Evolutionary conservation across 495 filamentous ascomycete genomes (phyloP), one percentile per base, ranked within the genome.

Genomic region (Tuber borchii): DNA sequence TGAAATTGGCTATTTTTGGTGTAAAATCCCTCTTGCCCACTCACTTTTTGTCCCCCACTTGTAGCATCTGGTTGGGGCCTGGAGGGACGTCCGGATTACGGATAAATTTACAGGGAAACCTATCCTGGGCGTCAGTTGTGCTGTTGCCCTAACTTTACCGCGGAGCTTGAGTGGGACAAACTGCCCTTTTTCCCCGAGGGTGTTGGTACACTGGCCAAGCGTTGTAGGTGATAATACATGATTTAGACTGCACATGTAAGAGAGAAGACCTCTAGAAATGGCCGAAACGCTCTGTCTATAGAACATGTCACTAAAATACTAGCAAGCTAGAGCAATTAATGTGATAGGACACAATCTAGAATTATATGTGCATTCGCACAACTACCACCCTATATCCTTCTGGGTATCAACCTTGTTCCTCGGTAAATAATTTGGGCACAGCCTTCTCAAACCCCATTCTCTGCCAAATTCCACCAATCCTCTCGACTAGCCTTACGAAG

Each of bases 391-490:
- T 26, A 34, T 65, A 65, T 65, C 26, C 14, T 65, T 26, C 26
- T 65, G 10, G 12, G 12, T 65, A 65, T 65, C 56, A 31, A 17
- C 12, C 31, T 65, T 65, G 17, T 65, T 65, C 56, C 56, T 65
- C 56, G 2, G 56, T 65, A 73, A 75, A 79, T 42, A 79, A 76
- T 43, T 45, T 73, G 20, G n/a, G 44, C 6, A 78, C 75, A 71
- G 81, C 72, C 2, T 76, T 65, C 69, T 73, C 72, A 45, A 82
- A 82, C 46, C 80, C 80, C 80, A 82, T 79, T n/a, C 77, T 72
- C 77, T 82, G 80, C 80, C 80, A 82, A 73, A 82, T 73, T 26
- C 75, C 70, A 40, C 77, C 76, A 69, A 82, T 74, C 31, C 72
- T 73, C 80, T 79, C 80, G 26, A 79, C 51, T 4, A 82, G 14